Conservation (phyloP, 2,329 filamentous ascomycete species). For the Colletotrichum sp. region DNA sequence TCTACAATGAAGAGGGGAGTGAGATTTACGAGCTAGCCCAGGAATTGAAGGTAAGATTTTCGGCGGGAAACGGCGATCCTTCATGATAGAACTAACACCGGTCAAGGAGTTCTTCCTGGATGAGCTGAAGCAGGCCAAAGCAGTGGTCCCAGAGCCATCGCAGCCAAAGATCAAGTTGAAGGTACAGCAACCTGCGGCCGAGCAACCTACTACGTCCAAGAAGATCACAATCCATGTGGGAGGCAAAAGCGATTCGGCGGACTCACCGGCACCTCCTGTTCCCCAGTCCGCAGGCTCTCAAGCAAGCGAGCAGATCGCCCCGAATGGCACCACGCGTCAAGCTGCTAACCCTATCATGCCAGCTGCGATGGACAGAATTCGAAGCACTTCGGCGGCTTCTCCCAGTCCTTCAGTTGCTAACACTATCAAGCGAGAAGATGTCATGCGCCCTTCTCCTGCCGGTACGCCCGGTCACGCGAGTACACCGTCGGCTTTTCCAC, state of each 20-base stretch:
- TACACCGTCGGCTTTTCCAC: constrained; percentile 4
- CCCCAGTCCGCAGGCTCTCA: constrained; percentile 39
- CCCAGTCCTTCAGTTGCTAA: constrained; percentile 46
- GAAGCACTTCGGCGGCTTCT: constrained; percentile 47
- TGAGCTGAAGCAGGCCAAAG: constrained; percentile 74
- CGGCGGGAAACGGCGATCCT: no score
- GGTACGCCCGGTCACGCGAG: constrained; percentile 29
- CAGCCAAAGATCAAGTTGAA: constrained; percentile 84
- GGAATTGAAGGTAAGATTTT: constrained; percentile 71
- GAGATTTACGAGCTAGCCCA: constrained; percentile 79
- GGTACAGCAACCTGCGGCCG: constrained; percentile 52
- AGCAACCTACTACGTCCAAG: constrained; percentile 45
- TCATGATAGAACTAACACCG: constrained; percentile 7
- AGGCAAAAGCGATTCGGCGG: constrained; percentile 58
- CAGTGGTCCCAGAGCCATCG: constrained; percentile 72
- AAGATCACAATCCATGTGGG: constrained; percentile 77
- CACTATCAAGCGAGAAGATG: constrained; percentile 39
- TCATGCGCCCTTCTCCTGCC: constrained; percentile 34
- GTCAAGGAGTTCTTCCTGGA: constrained; percentile 70
- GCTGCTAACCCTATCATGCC: constrained; percentile 12
- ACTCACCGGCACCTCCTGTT: constrained; percentile 52
- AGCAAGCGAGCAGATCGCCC: constrained; percentile 36
- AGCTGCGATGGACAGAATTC: constrained; percentile 14
- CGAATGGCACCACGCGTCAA: constrained; percentile 22
- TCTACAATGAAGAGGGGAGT: constrained; percentile 92